Conservation (phyloP, 805 yeast genomes). For the Metschnikowia picachoensis region DNA sequence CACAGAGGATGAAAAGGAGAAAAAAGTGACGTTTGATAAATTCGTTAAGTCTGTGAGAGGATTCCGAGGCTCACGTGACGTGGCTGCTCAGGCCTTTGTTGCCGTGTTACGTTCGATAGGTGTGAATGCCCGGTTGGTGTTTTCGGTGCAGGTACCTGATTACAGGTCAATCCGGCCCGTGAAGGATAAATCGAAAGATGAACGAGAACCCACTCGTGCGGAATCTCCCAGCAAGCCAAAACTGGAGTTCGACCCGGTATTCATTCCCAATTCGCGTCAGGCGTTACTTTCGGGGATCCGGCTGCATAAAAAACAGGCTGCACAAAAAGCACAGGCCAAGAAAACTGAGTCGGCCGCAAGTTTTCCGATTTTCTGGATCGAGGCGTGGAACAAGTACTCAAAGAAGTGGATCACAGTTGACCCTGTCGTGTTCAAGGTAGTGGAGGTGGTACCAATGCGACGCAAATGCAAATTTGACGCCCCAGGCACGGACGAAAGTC, state of each 20-base stretch:
- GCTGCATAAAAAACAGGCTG: slow-evolving; percentile 2
- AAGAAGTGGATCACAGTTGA: slow-evolving; percentile 84
- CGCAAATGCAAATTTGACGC: slow-evolving; percentile 68
- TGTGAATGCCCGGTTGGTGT: slow-evolving; percentile 67
- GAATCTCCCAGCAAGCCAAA: slow-evolving; percentile 1
- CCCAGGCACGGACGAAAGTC: slow-evolving; percentile 52
- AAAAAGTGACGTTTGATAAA: slow-evolving; percentile 31
- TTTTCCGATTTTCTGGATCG: slow-evolving; percentile 88
- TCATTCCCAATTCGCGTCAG: slow-evolving; percentile 17
- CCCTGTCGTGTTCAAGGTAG: slow-evolving; percentile 59
- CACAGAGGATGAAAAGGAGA: not conserved
- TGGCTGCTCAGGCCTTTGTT: slow-evolving; percentile 86
- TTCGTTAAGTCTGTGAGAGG: slow-evolving; percentile 43
- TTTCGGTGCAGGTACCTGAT: slow-evolving; percentile 90
- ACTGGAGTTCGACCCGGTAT: slow-evolving; percentile 19
- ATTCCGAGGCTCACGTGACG: slow-evolving; percentile 68
- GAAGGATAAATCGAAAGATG: slow-evolving; percentile 1
- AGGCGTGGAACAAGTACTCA: slow-evolving; percentile 78
- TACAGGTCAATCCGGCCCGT: slow-evolving; percentile 24
- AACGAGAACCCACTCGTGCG: not conserved
- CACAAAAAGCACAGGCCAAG: not conserved
- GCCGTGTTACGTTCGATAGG: slow-evolving; percentile 67
- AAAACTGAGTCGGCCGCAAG: slow-evolving; percentile 14
- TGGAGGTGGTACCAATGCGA: slow-evolving; percentile 57
- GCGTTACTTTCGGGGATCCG: slow-evolving; percentile 10